Evolutionary conservation across 2,329 filamentous ascomycete species (phyloP), one percentile per base, ranked within the genome.

Genomic region (Xenoacremonium recifei): DNA sequence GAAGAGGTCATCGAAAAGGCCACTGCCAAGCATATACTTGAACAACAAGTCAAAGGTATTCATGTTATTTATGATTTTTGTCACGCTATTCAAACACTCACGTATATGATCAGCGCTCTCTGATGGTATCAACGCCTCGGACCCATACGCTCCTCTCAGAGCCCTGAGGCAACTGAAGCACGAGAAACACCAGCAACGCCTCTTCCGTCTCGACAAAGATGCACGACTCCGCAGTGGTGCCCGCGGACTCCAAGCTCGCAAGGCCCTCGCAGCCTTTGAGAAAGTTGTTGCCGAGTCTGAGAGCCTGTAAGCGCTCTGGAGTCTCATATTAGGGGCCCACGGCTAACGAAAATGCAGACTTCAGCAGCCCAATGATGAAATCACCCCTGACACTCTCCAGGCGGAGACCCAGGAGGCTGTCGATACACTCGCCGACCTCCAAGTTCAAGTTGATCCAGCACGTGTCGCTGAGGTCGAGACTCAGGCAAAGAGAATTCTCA

Each of bases 181-280:
- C 53, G 75, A 82, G 47, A 73, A 80, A 17, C 69, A 86, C 27
- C 74, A 79, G 50, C 75, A 77, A 53, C 75, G 79, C 6, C 68
- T 90, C 3, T 87, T 86, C 42, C 75, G 83, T 16, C 76, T 83
- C 1, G 82, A 88, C 55, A 87, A 90, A 51, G 82, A 89, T 57
- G 87, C 88, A 6, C 73, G 80, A 31, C 67, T 89, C 30, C 73
- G 87, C 38, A 92, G 87, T 55, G 89, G 89, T 23, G 78, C 86
- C 2, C 70, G 89, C 31, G 89, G 89, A 0, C 69, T 86, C 59
- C 77, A 85, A 46, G 88, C 88, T 0, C 74, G 88, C n/a, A 92
- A 93, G 55, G 79, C 82, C 1, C 65, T 93, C 15, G 79, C 82
- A 37, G 76, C 77, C 4, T 77, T 83, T 20, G 89, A 95, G 57